phyloP scores from a whole-genome alignment of 176 grass and related monocot species.

The Musa acuminata region DNA sequence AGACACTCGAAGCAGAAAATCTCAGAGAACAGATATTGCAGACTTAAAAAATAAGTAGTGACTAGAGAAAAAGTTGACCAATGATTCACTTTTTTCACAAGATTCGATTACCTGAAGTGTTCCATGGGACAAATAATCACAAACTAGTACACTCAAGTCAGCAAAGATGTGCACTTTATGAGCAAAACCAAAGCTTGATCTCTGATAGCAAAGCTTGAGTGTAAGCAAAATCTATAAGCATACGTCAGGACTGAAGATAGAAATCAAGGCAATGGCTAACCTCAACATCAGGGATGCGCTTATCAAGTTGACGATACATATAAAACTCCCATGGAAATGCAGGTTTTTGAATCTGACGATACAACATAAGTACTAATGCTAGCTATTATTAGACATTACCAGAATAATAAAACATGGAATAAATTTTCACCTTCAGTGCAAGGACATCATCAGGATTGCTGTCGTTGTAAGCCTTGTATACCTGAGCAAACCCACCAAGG shows the following conservation, averaged over 20 bases:
- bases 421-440: conserved; percentile 62
- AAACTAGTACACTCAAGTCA: conserved; percentile 63
- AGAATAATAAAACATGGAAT: conserved; percentile 14
- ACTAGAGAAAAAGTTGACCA: conserved; percentile 6
- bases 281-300: conserved; percentile 53
- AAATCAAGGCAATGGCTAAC: conserved; percentile 30
- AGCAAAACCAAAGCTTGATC: conserved; percentile 59
- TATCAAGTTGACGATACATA: conserved; percentile 94
- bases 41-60: conserved; percentile 3
- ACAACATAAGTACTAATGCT: neutral
- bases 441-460: conserved; percentile 57
- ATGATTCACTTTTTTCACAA: neutral
- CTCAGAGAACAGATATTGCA: neutral
- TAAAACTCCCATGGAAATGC: conserved; percentile 89
- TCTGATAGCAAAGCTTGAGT: conserved; percentile 39
- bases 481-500: conserved; percentile 68
- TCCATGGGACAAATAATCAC: conserved; percentile 73
- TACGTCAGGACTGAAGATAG: neutral
- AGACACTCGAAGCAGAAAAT: neutral
- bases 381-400: neutral
- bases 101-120: conserved; percentile 70
- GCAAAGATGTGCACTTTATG: conserved; percentile 70
- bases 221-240: conserved; percentile 2
- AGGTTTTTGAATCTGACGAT: conserved; percentile 69
- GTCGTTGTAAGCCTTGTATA: conserved; percentile 77